Base-by-base conservation (phyloP, 257 asterid species). In the Ajuga chamaepitys region DNA sequence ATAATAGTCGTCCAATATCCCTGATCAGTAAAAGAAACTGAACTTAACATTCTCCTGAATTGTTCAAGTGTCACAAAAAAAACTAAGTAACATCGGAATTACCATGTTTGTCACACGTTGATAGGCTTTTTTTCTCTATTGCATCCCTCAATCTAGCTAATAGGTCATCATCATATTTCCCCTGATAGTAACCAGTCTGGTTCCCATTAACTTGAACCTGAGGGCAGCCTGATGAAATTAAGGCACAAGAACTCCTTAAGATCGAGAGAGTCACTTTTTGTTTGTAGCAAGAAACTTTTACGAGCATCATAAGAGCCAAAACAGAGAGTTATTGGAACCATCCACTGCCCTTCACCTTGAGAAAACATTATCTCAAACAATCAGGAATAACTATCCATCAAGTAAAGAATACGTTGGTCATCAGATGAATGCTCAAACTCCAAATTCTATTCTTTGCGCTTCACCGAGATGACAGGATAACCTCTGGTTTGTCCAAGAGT, bases 401-500 rank as follows among this genome's bases (percentile, higher is more conserved):
- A n/a, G n/a, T 18, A 62, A 62, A 71, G 37, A 26, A 57, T 24
- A 69, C 60, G 66, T 42, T 18, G 13, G 66, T 34, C 38, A 53
- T 12, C 54, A 60, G 50, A 68, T 12, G 66, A 92, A 97, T 92
- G 98, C 72, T 88, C 95, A 67, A 89, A 82, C 79, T 83, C 90
- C 88, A 92, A 75, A 47, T 40, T 74, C 34, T 85, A 88, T 79
- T 74, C 90, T 55, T 81, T 78, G 80, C 80, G 70, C 66, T 83
- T 79, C 77, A 84, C 97, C 28, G 95, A 82, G 68, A 92, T 88
- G 65, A 92, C 97, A 28, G 98, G 97, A 76, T 88, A 92, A 41
- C 97, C 98, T 64, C 70, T 92, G 98, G 70, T 88, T 92, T 56
- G 96, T 92, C 98, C 98, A 92, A 61, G 96, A 80, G 73, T 78